These are phyloP conservation scores for Ascocoryne sarcoides DNA, from an alignment of 2,329 filamentous ascomycete genomes.

Conservation along the genomic window DNA sequence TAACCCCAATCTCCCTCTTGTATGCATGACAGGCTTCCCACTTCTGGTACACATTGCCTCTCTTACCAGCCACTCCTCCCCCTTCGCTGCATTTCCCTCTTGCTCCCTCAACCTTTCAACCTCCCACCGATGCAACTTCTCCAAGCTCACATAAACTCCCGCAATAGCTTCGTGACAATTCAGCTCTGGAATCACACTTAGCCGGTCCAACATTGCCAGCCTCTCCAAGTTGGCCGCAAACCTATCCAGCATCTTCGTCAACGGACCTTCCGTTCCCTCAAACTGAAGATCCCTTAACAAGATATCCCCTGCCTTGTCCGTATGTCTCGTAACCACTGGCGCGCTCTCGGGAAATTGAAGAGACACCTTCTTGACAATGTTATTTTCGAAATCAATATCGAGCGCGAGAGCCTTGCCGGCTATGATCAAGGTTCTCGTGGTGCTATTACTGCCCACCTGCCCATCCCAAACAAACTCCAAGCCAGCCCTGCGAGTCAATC, in stretches of 20 bases:
- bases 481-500: constrained; percentile 59
- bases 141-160: constrained; percentile 62
- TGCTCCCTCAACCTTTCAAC: constrained; percentile 47
- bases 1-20: constrained; percentile 56
- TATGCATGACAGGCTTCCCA: constrained; percentile 64
- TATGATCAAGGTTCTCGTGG: constrained; percentile 49
- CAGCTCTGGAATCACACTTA: constrained; percentile 58
- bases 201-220: constrained; percentile 59
- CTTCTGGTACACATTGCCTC: constrained; percentile 54
- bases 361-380: constrained; percentile 53
- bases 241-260: constrained; percentile 61
- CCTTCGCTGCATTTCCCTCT: constrained; percentile 34
- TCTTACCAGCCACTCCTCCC: constrained; percentile 32
- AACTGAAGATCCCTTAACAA: constrained; percentile 57
- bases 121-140: constrained; percentile 64
- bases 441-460: constrained; percentile 36
- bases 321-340: constrained; percentile 49
- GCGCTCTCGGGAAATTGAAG: constrained; percentile 54
- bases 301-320: constrained; percentile 54
- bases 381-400: constrained; percentile 52
- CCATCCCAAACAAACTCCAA: constrained; percentile 55
- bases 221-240: constrained; percentile 66
- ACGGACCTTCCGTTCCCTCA: constrained; percentile 46
- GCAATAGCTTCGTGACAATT: constrained; percentile 72
- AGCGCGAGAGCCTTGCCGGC: constrained; percentile 52